phyloP scores from a whole-genome alignment of 148 eudicot genomes.

The Drosera capensis region DNA sequence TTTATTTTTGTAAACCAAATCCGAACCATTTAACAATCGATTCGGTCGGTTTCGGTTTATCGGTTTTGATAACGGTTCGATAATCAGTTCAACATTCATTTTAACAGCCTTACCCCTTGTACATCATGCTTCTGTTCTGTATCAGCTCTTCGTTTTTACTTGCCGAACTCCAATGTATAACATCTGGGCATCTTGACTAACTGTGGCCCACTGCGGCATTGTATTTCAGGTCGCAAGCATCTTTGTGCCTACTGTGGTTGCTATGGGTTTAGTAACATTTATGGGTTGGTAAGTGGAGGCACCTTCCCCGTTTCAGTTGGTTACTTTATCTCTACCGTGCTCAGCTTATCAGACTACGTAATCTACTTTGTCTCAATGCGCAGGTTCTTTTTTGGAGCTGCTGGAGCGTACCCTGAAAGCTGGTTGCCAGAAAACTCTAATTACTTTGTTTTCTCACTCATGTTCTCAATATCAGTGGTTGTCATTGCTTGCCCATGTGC shows the following conservation, averaged over 20 bases:
- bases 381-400: constrained; percentile 72
- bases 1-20: too few relatives aligned
- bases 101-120: too few relatives aligned
- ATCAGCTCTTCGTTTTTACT: neutral
- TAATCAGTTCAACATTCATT: too few relatives aligned
- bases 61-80: too few relatives aligned
- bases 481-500: constrained; percentile 99
- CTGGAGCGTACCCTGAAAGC: constrained; percentile 51
- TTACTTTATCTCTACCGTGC: neutral
- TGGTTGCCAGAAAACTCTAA: constrained; percentile 87
- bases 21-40: too few relatives aligned
- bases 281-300: constrained; percentile 57
- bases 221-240: constrained; percentile 74
- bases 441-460: constrained; percentile 80
- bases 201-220: neutral
- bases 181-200: too few relatives aligned
- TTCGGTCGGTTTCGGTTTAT: too few relatives aligned
- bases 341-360: too few relatives aligned
- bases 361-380: too few relatives aligned
- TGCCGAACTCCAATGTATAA: too few relatives aligned
- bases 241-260: constrained; percentile 85
- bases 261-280: constrained; percentile 57
- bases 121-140: too few relatives aligned
- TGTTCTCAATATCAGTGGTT: constrained; percentile 93
- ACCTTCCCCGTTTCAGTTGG: neutral